These are phyloP conservation scores for Tulasnella sp. DNA, from an alignment of 768 basidiomycete genomes.

Conservation along the genomic window DNA sequence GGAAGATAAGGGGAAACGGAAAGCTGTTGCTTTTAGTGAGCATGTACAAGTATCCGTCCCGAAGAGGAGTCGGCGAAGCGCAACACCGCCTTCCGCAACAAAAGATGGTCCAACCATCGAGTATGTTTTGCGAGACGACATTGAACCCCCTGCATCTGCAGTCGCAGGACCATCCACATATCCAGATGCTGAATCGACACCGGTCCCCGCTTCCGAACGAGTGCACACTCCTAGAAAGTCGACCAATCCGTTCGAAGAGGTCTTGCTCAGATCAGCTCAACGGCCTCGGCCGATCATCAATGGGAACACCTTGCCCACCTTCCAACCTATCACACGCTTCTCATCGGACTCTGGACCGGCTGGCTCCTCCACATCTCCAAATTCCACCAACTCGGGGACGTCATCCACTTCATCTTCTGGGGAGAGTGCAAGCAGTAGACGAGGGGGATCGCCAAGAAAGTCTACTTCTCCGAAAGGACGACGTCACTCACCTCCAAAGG, in stretches of 20 bases:
- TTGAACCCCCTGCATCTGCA: too few species aligned
- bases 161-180: too few species aligned
- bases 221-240: not conserved
- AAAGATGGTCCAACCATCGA: not conserved
- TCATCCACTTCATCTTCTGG: too few species aligned
- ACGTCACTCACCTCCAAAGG: not conserved
- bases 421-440: too few species aligned
- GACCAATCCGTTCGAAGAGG: slow-evolving; percentile 14
- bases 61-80: not conserved
- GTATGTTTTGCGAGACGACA: not conserved
- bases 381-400: not conserved
- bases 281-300: slow-evolving; percentile 1
- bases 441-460: not conserved
- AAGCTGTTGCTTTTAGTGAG: not conserved
- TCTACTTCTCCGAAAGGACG: not conserved
- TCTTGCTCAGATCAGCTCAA: slow-evolving; percentile 14
- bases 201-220: not conserved
- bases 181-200: too few species aligned
- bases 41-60: too few species aligned
- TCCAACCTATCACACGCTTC: slow-evolving; percentile 1
- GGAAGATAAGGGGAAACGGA: not conserved
- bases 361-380: slow-evolving; percentile 5
- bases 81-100: not conserved
- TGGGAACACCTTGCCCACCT: slow-evolving; percentile 1
- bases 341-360: not conserved